Evolutionary conservation across 108 stramenopile genomes (phyloP).

Genomic region (Conticribra weissflogii): DNA sequence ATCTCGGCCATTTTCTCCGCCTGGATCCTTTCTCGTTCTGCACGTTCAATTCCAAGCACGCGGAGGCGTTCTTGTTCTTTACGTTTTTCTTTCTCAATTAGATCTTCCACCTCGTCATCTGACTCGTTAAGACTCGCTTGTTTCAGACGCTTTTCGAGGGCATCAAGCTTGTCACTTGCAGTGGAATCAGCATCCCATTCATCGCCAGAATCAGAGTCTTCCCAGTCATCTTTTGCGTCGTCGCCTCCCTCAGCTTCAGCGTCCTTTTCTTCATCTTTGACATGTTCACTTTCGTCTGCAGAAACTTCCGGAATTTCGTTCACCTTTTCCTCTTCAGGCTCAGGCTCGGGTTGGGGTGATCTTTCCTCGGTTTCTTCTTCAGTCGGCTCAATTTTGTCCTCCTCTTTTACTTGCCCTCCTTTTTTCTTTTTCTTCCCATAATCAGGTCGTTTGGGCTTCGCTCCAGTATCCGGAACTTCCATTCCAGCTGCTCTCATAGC

Average conservation of each 20-base stretch:
- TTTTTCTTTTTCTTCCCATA: slow-evolving; percentile 52
- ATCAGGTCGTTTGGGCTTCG: slow-evolving; percentile 19
- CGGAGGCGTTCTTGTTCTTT: slow-evolving; percentile 81
- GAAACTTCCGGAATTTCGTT: slow-evolving; percentile 26
- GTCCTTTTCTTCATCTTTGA: slow-evolving; percentile 43
- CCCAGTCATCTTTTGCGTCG: slow-evolving; percentile 67
- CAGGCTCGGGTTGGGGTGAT: slow-evolving; percentile 15
- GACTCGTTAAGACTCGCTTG: slow-evolving; percentile 40
- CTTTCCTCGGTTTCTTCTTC: slow-evolving; percentile 4
- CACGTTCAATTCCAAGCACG: slow-evolving; percentile 76
- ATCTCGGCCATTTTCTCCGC: slow-evolving; percentile 68
- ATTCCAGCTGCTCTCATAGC: slow-evolving; percentile 91
- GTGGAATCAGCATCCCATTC: slow-evolving; percentile 87
- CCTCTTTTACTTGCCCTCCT: neutral
- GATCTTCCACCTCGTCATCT: slow-evolving; percentile 82
- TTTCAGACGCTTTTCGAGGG: slow-evolving; percentile 72
- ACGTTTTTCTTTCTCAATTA: slow-evolving; percentile 86
- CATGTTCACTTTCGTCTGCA: slow-evolving; percentile 38
- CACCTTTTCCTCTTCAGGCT: slow-evolving; percentile 47
- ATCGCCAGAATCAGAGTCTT: slow-evolving; percentile 78
- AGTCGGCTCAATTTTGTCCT: slow-evolving; percentile 10
- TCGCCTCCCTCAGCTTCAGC: slow-evolving; percentile 30
- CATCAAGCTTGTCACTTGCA: slow-evolving; percentile 72
- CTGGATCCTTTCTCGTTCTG: slow-evolving; percentile 84
- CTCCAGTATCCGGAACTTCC: slow-evolving; percentile 44